Evolutionary conservation across 345 rosid genomes (phyloP), one percentile per base, ranked within the genome.

Genomic region (Alliaria petiolata): DNA sequence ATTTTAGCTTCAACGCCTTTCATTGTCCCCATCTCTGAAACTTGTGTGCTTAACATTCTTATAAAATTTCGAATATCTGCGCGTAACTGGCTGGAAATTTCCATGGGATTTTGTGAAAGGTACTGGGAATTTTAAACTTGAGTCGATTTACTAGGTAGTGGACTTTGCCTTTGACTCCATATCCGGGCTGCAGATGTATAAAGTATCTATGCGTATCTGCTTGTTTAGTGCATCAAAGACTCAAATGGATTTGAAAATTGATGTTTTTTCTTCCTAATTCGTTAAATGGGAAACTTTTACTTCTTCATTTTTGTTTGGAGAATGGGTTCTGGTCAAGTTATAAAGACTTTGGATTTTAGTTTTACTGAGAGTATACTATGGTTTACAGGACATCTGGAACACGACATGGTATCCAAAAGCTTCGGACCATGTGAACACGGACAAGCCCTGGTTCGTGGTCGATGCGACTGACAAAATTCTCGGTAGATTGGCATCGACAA

Each of bases 401-500:
- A 89, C 69, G 13, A 91, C 97, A 15, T 93, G 98, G 98, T 91
- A 95, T 72, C 99, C 99, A 19, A 95, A 91, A 83, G 91, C 91
- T 50, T 71, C 79, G 28, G 96, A 95, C 75, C 99, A 95, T 65
- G 79, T 91, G 47, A 89, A 88, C 69, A 89, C 93, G 0, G 92
- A 84, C 13, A 95, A 95, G 79, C 81, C 84, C 1, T 95, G 99
- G 99, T 91, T 71, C 62, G 55, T 95, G 54, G 97, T 95, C 61
- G 97, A 95, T 75, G 99, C 99, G 15, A 85, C 93, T 0, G 97
- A 95, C 53, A 89, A 89, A 55, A 86, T 91, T 75, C 93, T 91
- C 1, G 96, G 99, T 33, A 85, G 99, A 63, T 79, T 89, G 53
- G 96, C 97, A 8, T 91, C 99, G 0, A 91, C 97, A 20, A 91